These are phyloP conservation scores for Mortierella sp. DNA, from an alignment of 371 early-diverging fungal genomes.

Conservation along the genomic window DNA sequence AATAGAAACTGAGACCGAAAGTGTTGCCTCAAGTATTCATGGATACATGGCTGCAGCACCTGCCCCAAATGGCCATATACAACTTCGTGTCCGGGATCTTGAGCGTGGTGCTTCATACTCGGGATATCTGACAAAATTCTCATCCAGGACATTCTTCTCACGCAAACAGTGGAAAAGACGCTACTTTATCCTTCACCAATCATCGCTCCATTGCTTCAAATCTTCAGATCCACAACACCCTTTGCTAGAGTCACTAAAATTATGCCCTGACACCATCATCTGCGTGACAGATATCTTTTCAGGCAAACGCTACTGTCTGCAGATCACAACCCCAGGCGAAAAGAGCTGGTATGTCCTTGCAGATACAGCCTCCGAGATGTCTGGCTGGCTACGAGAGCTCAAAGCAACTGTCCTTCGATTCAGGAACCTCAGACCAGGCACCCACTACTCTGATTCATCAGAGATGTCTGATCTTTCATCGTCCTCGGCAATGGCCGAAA, in stretches of 20 bases:
- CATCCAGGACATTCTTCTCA: constrained; percentile 47
- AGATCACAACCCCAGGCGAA: constrained; percentile 40
- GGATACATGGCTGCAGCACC: not conserved
- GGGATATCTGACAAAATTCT: constrained; percentile 47
- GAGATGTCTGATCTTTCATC: constrained; percentile 45
- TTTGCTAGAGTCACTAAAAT: constrained; percentile 34
- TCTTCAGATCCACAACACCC: constrained; percentile 48
- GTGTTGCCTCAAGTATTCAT: not conserved
- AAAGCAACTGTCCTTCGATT: constrained; percentile 35
- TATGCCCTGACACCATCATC: constrained; percentile 42
- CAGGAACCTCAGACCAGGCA: constrained; percentile 25
- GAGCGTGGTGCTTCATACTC: constrained; percentile 21
- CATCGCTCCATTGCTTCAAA: constrained; percentile 47
- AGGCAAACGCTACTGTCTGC: constrained; percentile 51
- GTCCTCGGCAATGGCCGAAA: constrained; percentile 20
- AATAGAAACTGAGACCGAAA: not conserved
- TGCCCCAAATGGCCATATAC: not conserved
- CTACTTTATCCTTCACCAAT: constrained; percentile 39
- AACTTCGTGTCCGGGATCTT: constrained; percentile 35
- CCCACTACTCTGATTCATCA: constrained; percentile 48
- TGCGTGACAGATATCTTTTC: constrained; percentile 50
- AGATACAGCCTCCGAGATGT: constrained; percentile 46
- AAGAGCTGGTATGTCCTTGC: constrained; percentile 52
- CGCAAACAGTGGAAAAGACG: constrained; percentile 56
- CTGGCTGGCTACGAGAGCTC: constrained; percentile 48